These are phyloP conservation scores for Nyssa sinensis DNA, from an alignment of 148 eudicot species.

Conservation along the genomic window DNA sequence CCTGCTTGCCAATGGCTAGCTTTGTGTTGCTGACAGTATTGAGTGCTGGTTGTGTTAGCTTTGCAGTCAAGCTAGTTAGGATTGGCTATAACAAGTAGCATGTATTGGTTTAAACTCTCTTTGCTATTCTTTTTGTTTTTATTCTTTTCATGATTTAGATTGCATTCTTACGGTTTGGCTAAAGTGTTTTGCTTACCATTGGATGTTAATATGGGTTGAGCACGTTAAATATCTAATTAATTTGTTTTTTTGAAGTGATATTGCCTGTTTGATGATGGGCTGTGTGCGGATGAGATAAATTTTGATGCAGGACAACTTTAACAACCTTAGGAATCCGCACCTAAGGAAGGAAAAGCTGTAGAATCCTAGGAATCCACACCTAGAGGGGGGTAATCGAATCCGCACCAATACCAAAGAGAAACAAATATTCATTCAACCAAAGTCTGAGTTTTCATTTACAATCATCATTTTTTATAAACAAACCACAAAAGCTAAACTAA, in stretches of 20 bases:
- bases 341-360: background rate
- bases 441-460: too few species aligned
- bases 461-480: too few species aligned
- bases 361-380: background rate
- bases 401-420: too few species aligned
- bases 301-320: too few species aligned
- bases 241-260: too few species aligned
- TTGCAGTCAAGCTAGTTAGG: too few species aligned
- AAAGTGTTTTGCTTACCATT: background rate
- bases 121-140: background rate
- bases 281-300: background rate
- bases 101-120: background rate
- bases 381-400: too few species aligned
- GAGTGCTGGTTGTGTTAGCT: background rate
- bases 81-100: too few species aligned
- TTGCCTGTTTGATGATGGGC: background rate
- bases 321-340: too few species aligned
- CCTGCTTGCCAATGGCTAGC: background rate
- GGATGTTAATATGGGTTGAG: background rate
- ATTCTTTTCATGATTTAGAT: background rate
- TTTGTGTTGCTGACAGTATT: background rate
- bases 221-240: background rate
- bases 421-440: too few species aligned
- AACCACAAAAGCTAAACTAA: too few species aligned
- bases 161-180: background rate